Base-by-base conservation (phyloP, 1,139 yeast species). In the Saccharomyces hybrid region DNA sequence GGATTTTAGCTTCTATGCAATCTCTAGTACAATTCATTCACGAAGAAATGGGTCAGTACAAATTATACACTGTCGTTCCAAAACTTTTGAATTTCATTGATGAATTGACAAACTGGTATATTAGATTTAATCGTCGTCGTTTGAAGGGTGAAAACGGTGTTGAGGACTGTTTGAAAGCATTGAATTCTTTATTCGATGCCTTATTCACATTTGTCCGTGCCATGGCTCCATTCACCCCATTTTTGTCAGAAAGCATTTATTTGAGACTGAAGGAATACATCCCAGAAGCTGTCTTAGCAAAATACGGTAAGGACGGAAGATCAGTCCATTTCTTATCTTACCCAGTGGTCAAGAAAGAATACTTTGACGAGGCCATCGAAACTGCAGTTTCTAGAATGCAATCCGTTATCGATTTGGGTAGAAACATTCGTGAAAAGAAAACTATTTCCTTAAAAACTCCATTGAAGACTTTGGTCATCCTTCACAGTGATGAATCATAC, bases 171-270 rank as follows among this genome's bases (percentile, higher is more conserved):
- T 73, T 82, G 63, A 80, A 80, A 68, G 96, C 96, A 51, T 81
- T 95, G 69, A 93, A 93, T 74, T 88, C 97, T 23, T 78, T 95
- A 71, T 83, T 89, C 56, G 96, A 89, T 71, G 96, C 96, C 34
- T 77, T 91, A 63, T 86, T 87, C 71, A 89, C 89, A 47, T 83
- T 95, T 67, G 87, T 84, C 49, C 83, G 97, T 71, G 95, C 96
- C 49, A 91, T 95, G 97, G 98, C 99, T 56, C 99, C 99, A 60
- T 95, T 95, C 76, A 90, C 98, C 53, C 99, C 99, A 59, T 95
- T 85, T 79, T 78, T 95, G 71, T 79, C 98, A 53, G 99, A 95
- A 69, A 83, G 83, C 65, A 87, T 95, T 64, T 95, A 90, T 75
- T 85, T 83, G 70, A 84, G 82, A 73, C 74, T 95, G 72, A 81